A percentile compares a stretch with the other conserved stretches of the same genome.
Evolutionary conservation across 2,329 filamentous ascomycete species (phyloP).

Genomic region (Pochonia chlamydosporia): DNA sequence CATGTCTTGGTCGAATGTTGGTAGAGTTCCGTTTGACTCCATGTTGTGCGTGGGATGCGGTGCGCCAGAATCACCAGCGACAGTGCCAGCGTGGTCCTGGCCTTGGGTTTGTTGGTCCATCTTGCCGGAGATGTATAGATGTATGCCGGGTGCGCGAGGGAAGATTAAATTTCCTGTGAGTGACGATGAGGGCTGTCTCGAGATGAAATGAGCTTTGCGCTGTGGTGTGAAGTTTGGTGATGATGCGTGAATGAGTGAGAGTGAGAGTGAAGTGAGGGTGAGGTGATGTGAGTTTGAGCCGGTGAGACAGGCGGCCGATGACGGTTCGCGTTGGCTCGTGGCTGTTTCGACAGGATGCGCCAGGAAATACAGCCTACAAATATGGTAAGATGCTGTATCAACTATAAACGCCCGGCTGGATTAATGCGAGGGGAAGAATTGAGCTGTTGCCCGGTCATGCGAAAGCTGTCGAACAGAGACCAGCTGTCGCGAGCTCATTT

Average conservation of each 20-base stretch:
- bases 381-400: not conserved
- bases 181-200: no score
- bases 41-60: not conserved
- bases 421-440: not conserved
- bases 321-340: no score
- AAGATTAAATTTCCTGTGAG: no score
- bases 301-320: no score
- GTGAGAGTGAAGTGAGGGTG: not conserved
- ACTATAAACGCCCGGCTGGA: not conserved
- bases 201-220: no score
- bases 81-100: slow-evolving; percentile 1
- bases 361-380: not conserved
- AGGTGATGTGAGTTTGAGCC: not conserved
- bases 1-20: slow-evolving; percentile 6
- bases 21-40: slow-evolving; percentile 5
- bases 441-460: not conserved
- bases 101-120: slow-evolving; percentile 11
- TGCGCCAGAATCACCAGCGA: not conserved
- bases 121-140: no score
- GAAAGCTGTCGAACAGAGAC: not conserved
- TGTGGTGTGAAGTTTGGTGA: no score
- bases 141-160: no score
- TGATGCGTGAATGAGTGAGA: not conserved
- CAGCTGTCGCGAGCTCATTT: not conserved
- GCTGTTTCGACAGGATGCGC: no score